Percentiles rank a stretch among this genome's conserved stretches.
These are phyloP conservation scores for Aegilops longissima DNA, from an alignment of 176 grass and related monocot species.

Conservation along the genomic window DNA sequence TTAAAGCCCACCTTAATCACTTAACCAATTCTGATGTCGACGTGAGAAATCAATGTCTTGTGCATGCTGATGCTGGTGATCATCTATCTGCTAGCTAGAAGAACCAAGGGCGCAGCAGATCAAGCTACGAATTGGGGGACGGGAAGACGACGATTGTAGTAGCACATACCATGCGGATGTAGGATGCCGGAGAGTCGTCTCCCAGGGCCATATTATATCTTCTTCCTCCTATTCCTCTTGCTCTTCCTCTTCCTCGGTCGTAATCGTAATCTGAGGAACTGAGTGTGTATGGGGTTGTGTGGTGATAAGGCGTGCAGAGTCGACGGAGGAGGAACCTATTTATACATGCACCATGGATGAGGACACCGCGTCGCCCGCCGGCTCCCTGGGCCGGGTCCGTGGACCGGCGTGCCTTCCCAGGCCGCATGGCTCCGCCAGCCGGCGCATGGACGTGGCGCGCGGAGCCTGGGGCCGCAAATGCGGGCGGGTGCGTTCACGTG, in stretches of 20 bases:
- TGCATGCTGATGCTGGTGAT: background rate
- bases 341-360: slow-evolving; percentile 58
- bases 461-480: background rate
- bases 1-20: background rate
- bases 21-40: background rate
- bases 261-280: background rate
- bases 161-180: slow-evolving; percentile 73
- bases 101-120: background rate
- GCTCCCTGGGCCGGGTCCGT: background rate
- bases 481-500: slow-evolving; percentile 47
- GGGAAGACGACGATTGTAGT: background rate
- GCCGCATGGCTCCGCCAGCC: background rate
- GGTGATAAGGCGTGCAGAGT: slow-evolving; percentile 58
- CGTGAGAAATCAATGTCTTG: background rate
- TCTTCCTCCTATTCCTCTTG: slow-evolving; percentile 11
- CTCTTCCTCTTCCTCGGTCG: background rate
- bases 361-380: background rate
- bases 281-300: background rate
- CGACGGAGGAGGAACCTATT: slow-evolving; percentile 41
- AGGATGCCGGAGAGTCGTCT: slow-evolving; percentile 55
- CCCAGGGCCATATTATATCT: slow-evolving; percentile 38
- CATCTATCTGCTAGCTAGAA: background rate
- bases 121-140: background rate
- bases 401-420: background rate
- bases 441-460: slow-evolving; percentile 13